phyloP scores from a whole-genome alignment of 495 filamentous ascomycete genomes.

The Pyrenula massariospora region DNA sequence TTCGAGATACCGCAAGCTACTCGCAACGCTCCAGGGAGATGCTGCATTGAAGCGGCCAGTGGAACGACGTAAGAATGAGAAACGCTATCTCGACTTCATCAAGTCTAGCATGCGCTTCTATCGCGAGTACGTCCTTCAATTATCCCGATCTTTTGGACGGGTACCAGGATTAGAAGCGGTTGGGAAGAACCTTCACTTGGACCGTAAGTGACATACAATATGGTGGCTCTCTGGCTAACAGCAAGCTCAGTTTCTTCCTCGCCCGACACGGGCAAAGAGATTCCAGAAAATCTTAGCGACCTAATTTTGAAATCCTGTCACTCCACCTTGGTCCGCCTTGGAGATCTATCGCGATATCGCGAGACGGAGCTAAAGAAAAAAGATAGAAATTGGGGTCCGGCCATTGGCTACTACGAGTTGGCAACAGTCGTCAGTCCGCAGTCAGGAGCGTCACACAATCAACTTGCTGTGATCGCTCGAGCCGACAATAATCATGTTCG shows the following conservation, averaged over 20 bases:
- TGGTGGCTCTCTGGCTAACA: neutral
- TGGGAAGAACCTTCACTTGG: constrained; percentile 54
- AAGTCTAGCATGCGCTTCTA: constrained; percentile 83
- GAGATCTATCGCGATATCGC: constrained; percentile 86
- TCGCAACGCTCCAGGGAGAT: constrained; percentile 42
- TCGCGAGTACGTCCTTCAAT: constrained; percentile 64
- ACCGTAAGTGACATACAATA: constrained; percentile 25
- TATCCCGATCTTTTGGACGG: constrained; percentile 59
- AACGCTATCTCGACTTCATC: constrained; percentile 70
- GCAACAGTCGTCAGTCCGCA: constrained; percentile 68
- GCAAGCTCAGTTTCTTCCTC: neutral
- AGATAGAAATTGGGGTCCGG: constrained; percentile 66
- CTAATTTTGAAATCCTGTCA: constrained; percentile 66
- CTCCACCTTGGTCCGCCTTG: constrained; percentile 71
- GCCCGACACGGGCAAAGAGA: neutral
- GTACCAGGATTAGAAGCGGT: constrained; percentile 63
- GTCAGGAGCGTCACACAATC: constrained; percentile 75
- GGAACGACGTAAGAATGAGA: constrained; percentile 66
- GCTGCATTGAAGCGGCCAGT: constrained; percentile 57
- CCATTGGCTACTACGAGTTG: constrained; percentile 73
- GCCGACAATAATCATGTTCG: constrained; percentile 66
- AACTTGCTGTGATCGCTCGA: constrained; percentile 73
- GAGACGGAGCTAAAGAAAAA: constrained; percentile 54
- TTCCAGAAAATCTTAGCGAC: constrained; percentile 3
- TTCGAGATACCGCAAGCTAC: constrained; percentile 55